A percentile compares a stretch with the other conserved stretches of the same genome.
Evolutionary conservation across 2,329 filamentous ascomycete genomes (phyloP).

Genomic region (Colletotrichum liaoningense): DNA sequence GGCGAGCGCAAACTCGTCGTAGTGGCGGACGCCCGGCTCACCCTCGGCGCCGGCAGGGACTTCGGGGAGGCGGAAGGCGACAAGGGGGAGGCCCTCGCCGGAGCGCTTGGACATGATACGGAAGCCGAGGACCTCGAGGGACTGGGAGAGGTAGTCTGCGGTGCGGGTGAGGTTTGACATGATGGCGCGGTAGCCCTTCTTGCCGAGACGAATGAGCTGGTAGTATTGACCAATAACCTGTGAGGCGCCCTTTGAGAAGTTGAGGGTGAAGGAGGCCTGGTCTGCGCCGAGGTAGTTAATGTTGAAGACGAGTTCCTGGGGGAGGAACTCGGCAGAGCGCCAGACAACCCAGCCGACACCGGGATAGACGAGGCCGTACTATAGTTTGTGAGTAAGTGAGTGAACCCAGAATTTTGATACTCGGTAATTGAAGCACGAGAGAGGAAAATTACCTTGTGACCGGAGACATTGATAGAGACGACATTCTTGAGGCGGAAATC

Average conservation of each 20-base stretch:
- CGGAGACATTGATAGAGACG: constrained; percentile 92
- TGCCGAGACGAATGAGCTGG: constrained; percentile 93
- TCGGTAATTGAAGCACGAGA: constrained; percentile 47
- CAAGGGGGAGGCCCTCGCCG: constrained; percentile 86
- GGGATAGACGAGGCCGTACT: constrained; percentile 79
- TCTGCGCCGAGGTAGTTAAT: constrained; percentile 98
- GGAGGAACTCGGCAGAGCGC: constrained; percentile 84
- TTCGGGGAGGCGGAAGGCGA: constrained; percentile 77
- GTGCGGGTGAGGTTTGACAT: constrained; percentile 94
- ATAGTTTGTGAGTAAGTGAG: constrained; percentile 1
- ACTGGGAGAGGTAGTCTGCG: constrained; percentile 84
- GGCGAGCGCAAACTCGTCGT: constrained; percentile 82
- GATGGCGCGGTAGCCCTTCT: constrained; percentile 90
- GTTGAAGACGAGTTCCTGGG: constrained; percentile 95
- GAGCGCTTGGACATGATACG: constrained; percentile 85
- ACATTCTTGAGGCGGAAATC: constrained; percentile 92
- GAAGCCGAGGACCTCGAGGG: constrained; percentile 82
- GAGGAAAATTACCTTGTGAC: constrained; percentile 77
- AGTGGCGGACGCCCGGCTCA: constrained; percentile 53
- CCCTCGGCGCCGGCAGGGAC: constrained; percentile 55
- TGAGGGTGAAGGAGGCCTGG: constrained; percentile 94
- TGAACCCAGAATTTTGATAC: not conserved
- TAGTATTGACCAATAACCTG: constrained; percentile 98
- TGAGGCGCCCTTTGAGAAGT: constrained; percentile 95
- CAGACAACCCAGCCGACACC: constrained; percentile 96